Evolutionary conservation across 2,329 filamentous ascomycete genomes (phyloP).

Genomic region (Fusarium solani-melongenae): DNA sequence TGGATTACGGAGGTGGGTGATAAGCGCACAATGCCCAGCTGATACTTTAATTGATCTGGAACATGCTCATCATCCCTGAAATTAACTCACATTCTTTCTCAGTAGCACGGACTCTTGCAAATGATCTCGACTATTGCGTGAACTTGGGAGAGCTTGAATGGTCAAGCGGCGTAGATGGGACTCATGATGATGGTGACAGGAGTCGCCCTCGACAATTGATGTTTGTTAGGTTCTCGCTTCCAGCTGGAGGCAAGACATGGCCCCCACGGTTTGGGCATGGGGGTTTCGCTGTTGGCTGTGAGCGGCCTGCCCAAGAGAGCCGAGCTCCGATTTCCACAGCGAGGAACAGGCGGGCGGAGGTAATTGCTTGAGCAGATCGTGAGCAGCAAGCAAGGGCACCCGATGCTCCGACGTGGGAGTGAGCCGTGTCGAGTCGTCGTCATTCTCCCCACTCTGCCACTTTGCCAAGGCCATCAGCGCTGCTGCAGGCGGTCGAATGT

Average conservation of each 20-base stretch:
- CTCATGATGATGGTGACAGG: background rate
- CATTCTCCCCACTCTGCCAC: background rate
- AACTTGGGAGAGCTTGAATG: background rate
- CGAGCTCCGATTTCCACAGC: background rate
- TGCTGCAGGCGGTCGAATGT: background rate
- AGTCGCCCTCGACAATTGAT: background rate
- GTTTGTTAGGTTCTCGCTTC: background rate
- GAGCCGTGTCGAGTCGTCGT: constrained; percentile 6
- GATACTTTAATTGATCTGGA: background rate
- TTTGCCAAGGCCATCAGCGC: background rate
- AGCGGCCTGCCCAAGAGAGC: background rate
- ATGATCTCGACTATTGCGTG: background rate
- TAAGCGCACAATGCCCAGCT: background rate
- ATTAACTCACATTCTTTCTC: background rate
- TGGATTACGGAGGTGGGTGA: background rate
- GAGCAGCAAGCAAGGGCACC: background rate
- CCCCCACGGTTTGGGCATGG: background rate
- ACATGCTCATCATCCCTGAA: background rate
- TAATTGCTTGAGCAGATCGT: background rate
- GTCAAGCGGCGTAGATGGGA: background rate
- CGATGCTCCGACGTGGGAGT: background rate
- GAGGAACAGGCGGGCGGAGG: background rate
- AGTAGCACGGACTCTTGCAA: background rate
- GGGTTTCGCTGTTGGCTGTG: background rate
- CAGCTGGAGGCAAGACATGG: background rate